phyloP scores from a whole-genome alignment of 1,284 basidiomycete genomes.

The Ustilago sp. region DNA sequence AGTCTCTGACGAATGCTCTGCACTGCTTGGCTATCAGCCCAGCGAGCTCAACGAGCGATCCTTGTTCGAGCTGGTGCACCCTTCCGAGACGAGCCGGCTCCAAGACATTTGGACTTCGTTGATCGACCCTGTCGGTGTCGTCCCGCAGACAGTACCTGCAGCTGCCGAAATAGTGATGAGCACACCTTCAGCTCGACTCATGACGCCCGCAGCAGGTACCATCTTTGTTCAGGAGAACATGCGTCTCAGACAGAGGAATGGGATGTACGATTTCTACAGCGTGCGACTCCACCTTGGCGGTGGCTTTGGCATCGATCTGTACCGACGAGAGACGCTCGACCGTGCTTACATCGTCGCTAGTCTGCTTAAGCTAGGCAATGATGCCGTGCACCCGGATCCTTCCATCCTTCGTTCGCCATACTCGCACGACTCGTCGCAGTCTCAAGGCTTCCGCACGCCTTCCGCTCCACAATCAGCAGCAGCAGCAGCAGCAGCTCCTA shows the following conservation, averaged over 20 bases:
- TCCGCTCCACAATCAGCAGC: constrained; percentile 8
- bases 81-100: constrained; percentile 43
- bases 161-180: constrained; percentile 47
- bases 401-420: constrained; percentile 42
- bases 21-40: constrained; percentile 52
- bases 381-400: constrained; percentile 51
- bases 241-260: constrained; percentile 50
- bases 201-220: constrained; percentile 56
- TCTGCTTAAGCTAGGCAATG: constrained; percentile 57
- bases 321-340: constrained; percentile 52
- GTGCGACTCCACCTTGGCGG: constrained; percentile 59
- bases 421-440: constrained; percentile 25
- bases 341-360: constrained; percentile 60
- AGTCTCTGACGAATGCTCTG: constrained; percentile 46
- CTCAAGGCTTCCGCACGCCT: constrained; percentile 39
- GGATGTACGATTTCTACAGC: constrained; percentile 56
- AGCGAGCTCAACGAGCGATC: constrained; percentile 49
- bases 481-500: not conserved
- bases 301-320: constrained; percentile 57
- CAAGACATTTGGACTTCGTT: constrained; percentile 52
- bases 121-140: constrained; percentile 53
- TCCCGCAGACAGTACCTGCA: constrained; percentile 43
- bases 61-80: constrained; percentile 56
- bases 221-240: constrained; percentile 59
- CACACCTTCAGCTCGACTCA: constrained; percentile 36